Conservation (phyloP, 2,329 filamentous ascomycete genomes). For the Colletotrichum sp. region DNA sequence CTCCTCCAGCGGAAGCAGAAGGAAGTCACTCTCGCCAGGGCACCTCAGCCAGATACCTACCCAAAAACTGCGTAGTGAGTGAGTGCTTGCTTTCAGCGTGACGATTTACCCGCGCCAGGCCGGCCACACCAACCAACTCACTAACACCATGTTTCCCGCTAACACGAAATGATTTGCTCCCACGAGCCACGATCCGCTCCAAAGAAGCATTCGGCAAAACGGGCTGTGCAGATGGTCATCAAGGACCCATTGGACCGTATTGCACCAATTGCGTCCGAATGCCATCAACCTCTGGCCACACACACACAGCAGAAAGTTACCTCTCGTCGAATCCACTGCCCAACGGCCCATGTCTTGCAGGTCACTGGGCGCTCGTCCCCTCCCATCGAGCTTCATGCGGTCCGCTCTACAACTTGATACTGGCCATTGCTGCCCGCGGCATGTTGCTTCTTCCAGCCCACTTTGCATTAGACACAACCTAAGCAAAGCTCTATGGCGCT, state of each 20-base stretch:
- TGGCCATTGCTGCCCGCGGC: background rate
- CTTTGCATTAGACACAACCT: background rate
- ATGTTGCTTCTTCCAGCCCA: background rate
- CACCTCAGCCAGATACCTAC: background rate
- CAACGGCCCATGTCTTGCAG: background rate
- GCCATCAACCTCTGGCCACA: background rate
- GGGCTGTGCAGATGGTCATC: background rate
- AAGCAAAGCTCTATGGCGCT: background rate
- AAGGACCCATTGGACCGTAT: background rate
- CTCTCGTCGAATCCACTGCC: background rate
- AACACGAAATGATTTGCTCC: constrained; percentile 5
- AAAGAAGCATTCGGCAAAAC: background rate
- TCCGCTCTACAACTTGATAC: background rate
- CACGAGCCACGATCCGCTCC: background rate
- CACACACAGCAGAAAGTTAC: background rate
- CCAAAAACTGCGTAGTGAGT: background rate
- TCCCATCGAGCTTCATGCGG: constrained; percentile 1
- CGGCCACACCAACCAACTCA: background rate
- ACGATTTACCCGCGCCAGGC: background rate
- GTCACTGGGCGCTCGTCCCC: background rate
- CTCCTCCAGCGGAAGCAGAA: constrained; percentile 22
- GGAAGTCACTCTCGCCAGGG: background rate
- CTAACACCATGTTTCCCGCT: background rate
- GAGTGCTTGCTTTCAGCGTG: constrained; percentile 1
- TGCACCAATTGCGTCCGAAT: background rate